phyloP scores from a whole-genome alignment of 352 stramenopile species.

The Bremia lactucae region DNA sequence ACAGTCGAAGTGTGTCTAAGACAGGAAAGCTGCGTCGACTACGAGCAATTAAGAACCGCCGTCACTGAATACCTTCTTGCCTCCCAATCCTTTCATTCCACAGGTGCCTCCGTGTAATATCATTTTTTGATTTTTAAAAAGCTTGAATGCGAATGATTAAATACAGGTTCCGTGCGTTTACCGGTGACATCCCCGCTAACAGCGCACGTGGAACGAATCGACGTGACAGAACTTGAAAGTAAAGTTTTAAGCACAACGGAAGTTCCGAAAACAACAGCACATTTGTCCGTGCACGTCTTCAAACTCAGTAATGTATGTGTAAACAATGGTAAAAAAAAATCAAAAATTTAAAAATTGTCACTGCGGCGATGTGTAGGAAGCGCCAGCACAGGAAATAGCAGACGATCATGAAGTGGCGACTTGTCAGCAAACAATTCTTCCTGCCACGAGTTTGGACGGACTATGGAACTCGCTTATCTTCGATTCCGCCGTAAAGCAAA shows the following conservation, averaged over 20 bases:
- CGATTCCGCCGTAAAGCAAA: constrained; percentile 62
- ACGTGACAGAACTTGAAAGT: constrained; percentile 30
- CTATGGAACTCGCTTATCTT: constrained; percentile 85
- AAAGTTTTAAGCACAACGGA: constrained; percentile 3
- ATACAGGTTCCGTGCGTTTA: constrained; percentile 24
- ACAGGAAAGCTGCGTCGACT: constrained; percentile 36
- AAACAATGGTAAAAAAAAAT: neutral
- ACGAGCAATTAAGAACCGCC: constrained; percentile 17
- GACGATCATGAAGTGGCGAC: constrained; percentile 73
- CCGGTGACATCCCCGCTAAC: constrained; percentile 12
- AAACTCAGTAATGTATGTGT: constrained; percentile 50
- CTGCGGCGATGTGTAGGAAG: no score
- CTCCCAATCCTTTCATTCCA: constrained; percentile 18
- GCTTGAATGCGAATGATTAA: neutral
- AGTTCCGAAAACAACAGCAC: constrained; percentile 23
- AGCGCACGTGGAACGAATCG: constrained; percentile 28
- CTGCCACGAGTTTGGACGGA: constrained; percentile 48
- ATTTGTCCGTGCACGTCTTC: constrained; percentile 59
- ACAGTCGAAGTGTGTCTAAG: constrained; percentile 52
- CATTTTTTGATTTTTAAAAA: neutral
- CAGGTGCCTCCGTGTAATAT: constrained; percentile 5
- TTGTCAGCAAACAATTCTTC: constrained; percentile 67
- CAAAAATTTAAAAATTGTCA: neutral
- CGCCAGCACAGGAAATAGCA: constrained; percentile 51
- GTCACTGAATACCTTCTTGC: constrained; percentile 19